Percentiles rank a stretch among this genome's conserved stretches.
phyloP scores from a whole-genome alignment of 1,284 basidiomycete genomes.

The Athelia psychrophila region DNA sequence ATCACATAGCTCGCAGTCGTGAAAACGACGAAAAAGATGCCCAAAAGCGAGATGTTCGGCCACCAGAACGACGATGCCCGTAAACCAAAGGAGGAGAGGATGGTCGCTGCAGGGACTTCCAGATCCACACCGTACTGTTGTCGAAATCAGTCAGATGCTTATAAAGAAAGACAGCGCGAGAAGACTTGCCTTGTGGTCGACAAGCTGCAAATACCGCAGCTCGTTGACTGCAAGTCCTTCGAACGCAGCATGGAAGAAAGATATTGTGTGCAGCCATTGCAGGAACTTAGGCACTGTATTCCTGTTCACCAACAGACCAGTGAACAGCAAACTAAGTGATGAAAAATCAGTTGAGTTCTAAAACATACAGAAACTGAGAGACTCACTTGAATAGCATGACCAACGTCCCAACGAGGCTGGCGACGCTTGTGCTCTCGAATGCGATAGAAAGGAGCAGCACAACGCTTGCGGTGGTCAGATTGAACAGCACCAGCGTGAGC shows the following conservation, averaged over 20 bases:
- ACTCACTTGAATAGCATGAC: constrained; percentile 97
- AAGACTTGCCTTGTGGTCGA: constrained; percentile 75
- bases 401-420: constrained; percentile 90
- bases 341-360: not conserved
- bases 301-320: constrained; percentile 92
- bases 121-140: constrained; percentile 89
- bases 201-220: constrained; percentile 88
- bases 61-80: constrained; percentile 93
- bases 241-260: constrained; percentile 98
- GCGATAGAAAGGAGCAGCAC: constrained; percentile 90
- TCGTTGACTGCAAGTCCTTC: constrained; percentile 97
- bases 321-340: constrained; percentile 79
- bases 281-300: constrained; percentile 75
- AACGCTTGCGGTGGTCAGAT: constrained; percentile 89
- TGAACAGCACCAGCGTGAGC: constrained; percentile 92
- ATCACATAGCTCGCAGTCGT: constrained; percentile 75
- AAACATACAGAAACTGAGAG: not conserved
- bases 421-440: constrained; percentile 82
- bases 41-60: constrained; percentile 84
- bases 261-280: constrained; percentile 86
- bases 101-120: constrained; percentile 92
- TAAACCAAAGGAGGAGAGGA: constrained; percentile 87
- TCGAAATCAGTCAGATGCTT: not conserved
- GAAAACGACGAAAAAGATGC: constrained; percentile 81
- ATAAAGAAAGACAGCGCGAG: not conserved